Conservation (phyloP, 208 protist species). For the Endotrypanum monterogeii region DNA sequence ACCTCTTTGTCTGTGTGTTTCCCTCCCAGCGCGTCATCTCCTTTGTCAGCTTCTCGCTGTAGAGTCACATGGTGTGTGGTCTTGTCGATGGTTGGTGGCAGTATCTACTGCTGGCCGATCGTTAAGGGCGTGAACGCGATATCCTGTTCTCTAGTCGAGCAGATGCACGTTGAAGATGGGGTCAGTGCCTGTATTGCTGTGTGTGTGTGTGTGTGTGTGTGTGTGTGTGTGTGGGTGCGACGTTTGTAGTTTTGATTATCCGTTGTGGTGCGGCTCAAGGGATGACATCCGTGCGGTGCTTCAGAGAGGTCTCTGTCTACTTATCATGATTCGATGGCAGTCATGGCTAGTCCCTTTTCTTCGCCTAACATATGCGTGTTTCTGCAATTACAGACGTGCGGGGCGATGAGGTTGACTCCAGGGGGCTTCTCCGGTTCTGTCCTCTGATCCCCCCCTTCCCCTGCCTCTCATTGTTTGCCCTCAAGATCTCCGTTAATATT, state of each 20-base stretch:
- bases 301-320: background rate
- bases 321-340: background rate
- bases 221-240: background rate
- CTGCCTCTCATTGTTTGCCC: too few species aligned
- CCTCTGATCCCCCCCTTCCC: background rate
- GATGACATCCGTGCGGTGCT: background rate
- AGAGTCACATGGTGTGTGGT: background rate
- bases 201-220: slow-evolving; percentile 13
- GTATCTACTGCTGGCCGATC: background rate
- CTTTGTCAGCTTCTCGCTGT: background rate
- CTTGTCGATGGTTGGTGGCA: background rate
- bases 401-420: background rate
- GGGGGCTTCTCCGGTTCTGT: background rate
- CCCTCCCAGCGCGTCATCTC: background rate
- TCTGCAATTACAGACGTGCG: background rate
- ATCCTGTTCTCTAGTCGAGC: background rate
- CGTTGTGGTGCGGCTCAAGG: background rate
- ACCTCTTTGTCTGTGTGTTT: too few species aligned
- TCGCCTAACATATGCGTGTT: background rate
- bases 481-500: background rate
- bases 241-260: background rate
- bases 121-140: background rate
- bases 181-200: background rate
- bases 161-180: background rate
- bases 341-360: background rate